Conservation (phyloP, 106 monocot genomes). For the Acanthochlamys bracteata region DNA sequence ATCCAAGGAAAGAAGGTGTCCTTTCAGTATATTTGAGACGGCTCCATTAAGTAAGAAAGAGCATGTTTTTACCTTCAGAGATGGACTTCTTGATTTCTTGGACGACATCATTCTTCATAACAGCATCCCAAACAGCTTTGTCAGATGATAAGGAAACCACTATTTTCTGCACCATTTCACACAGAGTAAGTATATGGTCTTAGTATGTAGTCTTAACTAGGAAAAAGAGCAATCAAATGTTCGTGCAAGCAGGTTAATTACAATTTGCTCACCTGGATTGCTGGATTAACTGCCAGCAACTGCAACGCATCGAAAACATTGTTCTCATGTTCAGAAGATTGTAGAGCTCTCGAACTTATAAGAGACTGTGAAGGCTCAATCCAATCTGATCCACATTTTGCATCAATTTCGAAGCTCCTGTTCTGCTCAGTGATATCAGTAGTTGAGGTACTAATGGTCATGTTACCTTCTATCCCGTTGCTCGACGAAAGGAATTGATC, state of each 20-base stretch:
- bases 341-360: conserved; percentile 16
- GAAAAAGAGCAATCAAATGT: neutral
- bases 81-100: conserved; percentile 34
- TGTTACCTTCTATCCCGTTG: conserved; percentile 12
- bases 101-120: conserved; percentile 77
- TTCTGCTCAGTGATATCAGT: neutral
- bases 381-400: conserved; percentile 33
- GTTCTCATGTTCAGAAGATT: conserved; percentile 14
- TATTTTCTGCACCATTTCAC: conserved; percentile 34
- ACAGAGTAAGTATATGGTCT: neutral
- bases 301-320: conserved; percentile 54
- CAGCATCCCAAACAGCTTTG: conserved; percentile 78
- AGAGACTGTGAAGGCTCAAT: conserved; percentile 44
- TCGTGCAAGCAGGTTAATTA: too few relatives aligned
- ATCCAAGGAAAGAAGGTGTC: too few relatives aligned
- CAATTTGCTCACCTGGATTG: conserved; percentile 31
- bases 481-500: conserved; percentile 5
- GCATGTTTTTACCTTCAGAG: neutral
- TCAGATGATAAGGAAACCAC: conserved; percentile 81
- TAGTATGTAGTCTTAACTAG: neutral
- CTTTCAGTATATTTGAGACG: neutral
- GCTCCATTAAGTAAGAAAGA: neutral
- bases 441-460: conserved; percentile 3
- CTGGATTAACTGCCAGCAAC: conserved; percentile 33
- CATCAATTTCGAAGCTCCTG: neutral